A percentile compares a stretch with the other conserved stretches of the same genome.
Conservation (phyloP, 2,329 filamentous ascomycete genomes). For the Claviceps capensis region DNA sequence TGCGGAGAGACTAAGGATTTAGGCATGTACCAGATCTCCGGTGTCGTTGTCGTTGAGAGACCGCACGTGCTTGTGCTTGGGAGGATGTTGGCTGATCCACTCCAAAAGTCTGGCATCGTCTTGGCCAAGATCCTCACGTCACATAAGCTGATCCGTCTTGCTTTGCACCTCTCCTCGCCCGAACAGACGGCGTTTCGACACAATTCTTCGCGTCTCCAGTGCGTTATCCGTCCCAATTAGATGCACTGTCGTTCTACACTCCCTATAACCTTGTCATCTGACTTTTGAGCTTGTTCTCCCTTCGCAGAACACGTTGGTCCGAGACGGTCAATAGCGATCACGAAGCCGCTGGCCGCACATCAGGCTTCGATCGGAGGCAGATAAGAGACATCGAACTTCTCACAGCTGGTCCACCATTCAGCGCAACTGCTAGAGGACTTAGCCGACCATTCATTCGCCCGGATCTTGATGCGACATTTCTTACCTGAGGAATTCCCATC, state of each 20-base stretch:
- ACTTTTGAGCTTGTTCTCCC: constrained; percentile 3
- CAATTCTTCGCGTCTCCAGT: constrained; percentile 1
- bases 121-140: constrained; percentile 16
- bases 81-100: constrained; percentile 12
- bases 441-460: neutral
- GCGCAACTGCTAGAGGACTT: neutral
- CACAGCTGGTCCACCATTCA: neutral
- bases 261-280: constrained; percentile 7
- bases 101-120: constrained; percentile 9
- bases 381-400: neutral
- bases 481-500: neutral
- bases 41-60: too few species aligned
- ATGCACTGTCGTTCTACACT: constrained; percentile 15
- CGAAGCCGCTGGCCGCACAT: neutral
- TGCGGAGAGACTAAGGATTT: too few species aligned
- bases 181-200: neutral
- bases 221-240: constrained; percentile 8
- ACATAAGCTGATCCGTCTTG: constrained; percentile 16
- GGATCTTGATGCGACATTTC: constrained; percentile 5
- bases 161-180: neutral
- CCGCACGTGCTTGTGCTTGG: too few species aligned
- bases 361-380: neutral
- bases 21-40: too few species aligned
- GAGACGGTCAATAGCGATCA: neutral
- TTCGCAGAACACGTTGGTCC: constrained; percentile 1